Base-by-base conservation (phyloP, 352 stramenopile genomes). In the Phytophthora agathidicida region DNA sequence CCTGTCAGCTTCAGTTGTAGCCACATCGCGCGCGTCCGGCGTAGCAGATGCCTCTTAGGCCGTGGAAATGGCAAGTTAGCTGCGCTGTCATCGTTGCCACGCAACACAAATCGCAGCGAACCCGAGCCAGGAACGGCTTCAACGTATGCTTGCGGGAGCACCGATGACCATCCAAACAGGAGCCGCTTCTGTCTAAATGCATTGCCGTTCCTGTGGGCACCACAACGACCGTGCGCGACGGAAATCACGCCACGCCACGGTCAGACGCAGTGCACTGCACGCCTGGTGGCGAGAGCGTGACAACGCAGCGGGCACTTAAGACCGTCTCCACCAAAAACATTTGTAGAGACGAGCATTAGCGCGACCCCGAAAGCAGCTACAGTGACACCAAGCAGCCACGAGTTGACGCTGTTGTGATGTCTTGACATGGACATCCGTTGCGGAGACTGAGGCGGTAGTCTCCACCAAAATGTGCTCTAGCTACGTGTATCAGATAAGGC, bases 371-470 rank as follows among this genome's bases (percentile, higher is more conserved):
- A 51, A 65, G 20, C 52, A 51, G 44, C 26, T 39, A 36, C 49
- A 48, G 59, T 58, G 27, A 43, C 44, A 47, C 43, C 41, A 3
- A 19, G 14, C 19, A 14, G 38, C 39, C 8, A 28, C 38, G 42
- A 67, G 42, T 62, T 58, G 59, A 46, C 43, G 42, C 16, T 37
- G n/a, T n/a, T n/a, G 32, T 54, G 57, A 56, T 61, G 32, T 28
- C 42, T 60, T 68, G 59, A 68, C 51, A 52, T 23, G 51, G 28
- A 1, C 10, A 26, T 36, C 20, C 37, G 14, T 10, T 54, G 28
- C 30, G 38, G 20, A 6, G 20, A 3, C 14, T 37, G 24, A 43
- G 27, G 50, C 39, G 9, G 10, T 2, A 13, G 22, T 53, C 47
- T 47, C 47, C 56, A 65, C 32, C 38, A 64, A 64, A 52, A 64